These are phyloP conservation scores for Styphnolobium japonicum DNA, from an alignment of 306 rosid species.

Conservation along the genomic window DNA sequence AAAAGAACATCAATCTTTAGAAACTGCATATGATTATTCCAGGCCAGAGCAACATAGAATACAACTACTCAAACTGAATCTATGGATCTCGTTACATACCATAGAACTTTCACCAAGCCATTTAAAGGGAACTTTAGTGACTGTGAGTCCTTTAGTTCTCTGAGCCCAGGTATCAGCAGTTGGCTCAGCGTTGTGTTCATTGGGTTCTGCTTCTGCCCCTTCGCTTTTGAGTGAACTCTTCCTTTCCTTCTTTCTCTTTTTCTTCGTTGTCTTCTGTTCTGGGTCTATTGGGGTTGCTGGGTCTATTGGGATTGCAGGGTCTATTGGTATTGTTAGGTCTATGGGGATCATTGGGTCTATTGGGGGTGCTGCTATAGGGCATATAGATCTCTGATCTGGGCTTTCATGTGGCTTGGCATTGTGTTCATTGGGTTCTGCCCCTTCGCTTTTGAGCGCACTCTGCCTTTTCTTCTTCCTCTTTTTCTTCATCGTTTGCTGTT, in stretches of 20 bases:
- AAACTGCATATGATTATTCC: background rate
- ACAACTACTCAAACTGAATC: background rate
- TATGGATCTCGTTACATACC: conserved; percentile 38
- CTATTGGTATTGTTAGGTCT: background rate
- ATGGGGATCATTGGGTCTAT: background rate
- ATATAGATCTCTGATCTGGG: background rate
- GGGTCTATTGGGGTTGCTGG: conserved; percentile 17
- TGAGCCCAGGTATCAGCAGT: conserved; percentile 6
- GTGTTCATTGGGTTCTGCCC: background rate
- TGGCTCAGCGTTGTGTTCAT: background rate
- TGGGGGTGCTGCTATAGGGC: background rate
- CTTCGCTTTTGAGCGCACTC: background rate
- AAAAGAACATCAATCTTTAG: background rate
- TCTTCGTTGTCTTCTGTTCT: background rate
- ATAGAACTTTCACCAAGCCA: conserved; percentile 46
- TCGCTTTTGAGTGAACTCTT: background rate
- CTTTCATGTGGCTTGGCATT: background rate
- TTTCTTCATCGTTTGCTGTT: background rate
- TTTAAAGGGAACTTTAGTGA: conserved; percentile 15
- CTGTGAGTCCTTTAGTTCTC: background rate
- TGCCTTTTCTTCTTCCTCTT: background rate
- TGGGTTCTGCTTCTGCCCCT: background rate
- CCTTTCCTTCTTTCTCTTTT: background rate
- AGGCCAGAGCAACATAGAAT: background rate
- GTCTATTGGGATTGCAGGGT: conserved; percentile 6